Evolutionary conservation across 768 basidiomycete species (phyloP).

Genomic region (Nidularia pulvinata): DNA sequence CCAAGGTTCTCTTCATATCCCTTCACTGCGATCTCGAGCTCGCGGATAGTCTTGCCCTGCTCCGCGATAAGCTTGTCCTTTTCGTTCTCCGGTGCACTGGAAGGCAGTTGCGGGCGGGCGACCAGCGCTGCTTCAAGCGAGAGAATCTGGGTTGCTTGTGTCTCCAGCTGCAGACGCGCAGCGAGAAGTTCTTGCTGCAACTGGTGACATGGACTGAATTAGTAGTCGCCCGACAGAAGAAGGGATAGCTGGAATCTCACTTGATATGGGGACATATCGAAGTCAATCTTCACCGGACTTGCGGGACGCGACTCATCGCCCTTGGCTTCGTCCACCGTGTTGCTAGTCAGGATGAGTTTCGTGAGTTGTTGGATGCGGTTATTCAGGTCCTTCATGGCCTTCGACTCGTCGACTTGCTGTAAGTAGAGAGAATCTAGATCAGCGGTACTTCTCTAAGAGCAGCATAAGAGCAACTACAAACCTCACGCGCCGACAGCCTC

Average conservation of each 20-base stretch:
- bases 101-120: conserved; percentile 65
- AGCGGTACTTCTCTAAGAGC: neutral
- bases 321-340: conserved; percentile 70
- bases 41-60: conserved; percentile 73
- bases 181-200: conserved; percentile 88
- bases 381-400: conserved; percentile 84
- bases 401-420: conserved; percentile 83
- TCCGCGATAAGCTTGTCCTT: conserved; percentile 77
- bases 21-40: conserved; percentile 69
- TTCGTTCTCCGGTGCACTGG: conserved; percentile 65
- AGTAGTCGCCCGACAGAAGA: neutral
- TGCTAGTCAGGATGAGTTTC: conserved; percentile 84
- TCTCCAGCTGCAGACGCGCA: conserved; percentile 74
- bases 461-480: conserved; percentile 11
- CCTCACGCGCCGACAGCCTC: conserved; percentile 52
- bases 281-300: conserved; percentile 89
- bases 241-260: conserved; percentile 28
- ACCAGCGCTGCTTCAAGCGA: conserved; percentile 80
- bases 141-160: conserved; percentile 81
- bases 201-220: conserved; percentile 25
- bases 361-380: conserved; percentile 80
- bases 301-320: conserved; percentile 74
- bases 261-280: conserved; percentile 87
- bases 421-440: neutral
- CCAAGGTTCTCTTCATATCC: conserved; percentile 78